Evolutionary conservation across 2,329 filamentous ascomycete genomes (phyloP), one percentile per base, ranked within the genome.

Genomic region (Pseudopithomyces chartarum): DNA sequence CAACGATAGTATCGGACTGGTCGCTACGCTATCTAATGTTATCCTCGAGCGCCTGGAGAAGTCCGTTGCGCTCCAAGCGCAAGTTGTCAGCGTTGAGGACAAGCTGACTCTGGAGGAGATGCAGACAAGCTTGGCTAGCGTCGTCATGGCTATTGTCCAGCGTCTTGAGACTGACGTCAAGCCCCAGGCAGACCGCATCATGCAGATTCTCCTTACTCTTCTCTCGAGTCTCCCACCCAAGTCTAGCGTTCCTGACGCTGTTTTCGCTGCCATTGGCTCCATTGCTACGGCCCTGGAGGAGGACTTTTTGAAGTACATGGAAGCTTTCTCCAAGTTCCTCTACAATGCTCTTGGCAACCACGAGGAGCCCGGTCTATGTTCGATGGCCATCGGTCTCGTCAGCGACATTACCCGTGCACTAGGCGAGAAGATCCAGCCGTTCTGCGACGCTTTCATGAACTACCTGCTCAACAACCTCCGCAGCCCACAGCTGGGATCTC

Each of bases 371-470:
- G 90, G 88, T 76, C 85, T 98, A 60, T 98, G 95, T 83, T 90
- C 94, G 44, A 96, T 98, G 88, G 94, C 95, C 68, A 97, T 99
- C 76, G 95, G 95, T 67, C 85, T 99, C 55, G 94, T 98, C 66
- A 96, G 94, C 76, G 95, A 99, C 74, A 95, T 99, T 68, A 94
- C 92, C 51, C 89, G 95, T 68, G 95, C 94, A 15, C 84, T 98
- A 73, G 91, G 92, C 74, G 89, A 92, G 73, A 90, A 90, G 76
- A 91, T 94, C 71, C 91, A 96, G 79, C 95, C 94, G 55, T 98
- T 90, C 82, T 99, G 95, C 78, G 95, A 99, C 71, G 86, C 88
- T 64, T 97, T 98, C 77, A 99, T 99, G 95, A 99, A 99, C 83
- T 90, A 95, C 74, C 83, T 99, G 56, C 85, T 99, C 61, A 93